phyloP scores from a whole-genome alignment of 140 eudicot species.

The Stevia rebaudiana region DNA sequence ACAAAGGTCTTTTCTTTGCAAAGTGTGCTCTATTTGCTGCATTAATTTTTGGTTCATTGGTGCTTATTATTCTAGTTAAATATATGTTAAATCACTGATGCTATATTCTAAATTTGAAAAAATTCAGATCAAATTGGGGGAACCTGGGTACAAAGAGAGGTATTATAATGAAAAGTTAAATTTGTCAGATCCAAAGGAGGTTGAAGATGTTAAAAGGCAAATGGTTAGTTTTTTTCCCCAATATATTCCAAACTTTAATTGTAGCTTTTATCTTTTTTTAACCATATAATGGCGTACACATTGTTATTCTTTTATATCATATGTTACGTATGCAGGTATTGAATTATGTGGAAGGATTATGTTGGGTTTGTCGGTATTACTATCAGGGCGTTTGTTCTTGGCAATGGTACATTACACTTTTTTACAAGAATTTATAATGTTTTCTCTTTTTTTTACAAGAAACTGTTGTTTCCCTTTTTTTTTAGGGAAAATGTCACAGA shows the following conservation, averaged over 20 bases:
- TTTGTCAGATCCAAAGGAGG: constrained; percentile 47
- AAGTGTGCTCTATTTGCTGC: constrained; percentile 14
- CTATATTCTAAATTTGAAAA: background rate
- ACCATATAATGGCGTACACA: background rate
- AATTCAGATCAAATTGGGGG: constrained; percentile 81
- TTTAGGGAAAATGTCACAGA: too few species aligned
- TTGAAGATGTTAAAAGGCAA: constrained; percentile 58
- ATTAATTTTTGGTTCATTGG: background rate
- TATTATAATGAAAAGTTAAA: constrained; percentile 83
- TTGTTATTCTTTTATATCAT: constrained; percentile 12
- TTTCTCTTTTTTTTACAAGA: constrained; percentile 2
- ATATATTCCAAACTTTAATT: constrained; percentile 1
- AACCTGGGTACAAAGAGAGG: constrained; percentile 96
- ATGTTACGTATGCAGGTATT: constrained; percentile 59
- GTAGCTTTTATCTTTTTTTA: constrained; percentile 2
- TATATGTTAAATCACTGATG: background rate
- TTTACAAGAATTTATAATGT: background rate
- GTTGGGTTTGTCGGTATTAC: constrained; percentile 97
- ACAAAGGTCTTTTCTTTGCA: background rate
- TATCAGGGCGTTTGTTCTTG: constrained; percentile 98
- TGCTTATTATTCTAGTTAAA: constrained; percentile 7
- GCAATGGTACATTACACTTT: constrained; percentile 62
- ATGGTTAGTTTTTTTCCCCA: constrained; percentile 45
- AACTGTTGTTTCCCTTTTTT: background rate
- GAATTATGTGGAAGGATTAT: constrained; percentile 92